Evolutionary conservation across 768 basidiomycete genomes (phyloP).

Genomic region (Holtermanniella nyarrowii): DNA sequence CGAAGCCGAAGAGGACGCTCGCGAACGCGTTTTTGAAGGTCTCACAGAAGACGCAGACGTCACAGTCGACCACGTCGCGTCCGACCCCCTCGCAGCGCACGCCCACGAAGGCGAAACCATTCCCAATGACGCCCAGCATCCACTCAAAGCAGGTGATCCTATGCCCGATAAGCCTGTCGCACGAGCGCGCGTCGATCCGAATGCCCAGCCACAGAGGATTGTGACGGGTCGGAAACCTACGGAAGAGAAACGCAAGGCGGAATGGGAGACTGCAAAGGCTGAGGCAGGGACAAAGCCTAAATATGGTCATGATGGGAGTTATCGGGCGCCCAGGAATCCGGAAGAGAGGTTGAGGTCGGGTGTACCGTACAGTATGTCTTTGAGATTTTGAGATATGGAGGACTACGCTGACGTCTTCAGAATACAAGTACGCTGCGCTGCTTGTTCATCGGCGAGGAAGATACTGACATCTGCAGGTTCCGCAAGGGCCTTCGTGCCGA

Average conservation of each 20-base stretch:
- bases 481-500: conserved; percentile 33
- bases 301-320: conserved; percentile 54
- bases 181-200: background rate
- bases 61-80: conserved; percentile 49
- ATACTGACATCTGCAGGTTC: conserved; percentile 18
- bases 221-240: background rate
- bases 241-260: conserved; percentile 10
- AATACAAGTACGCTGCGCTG: conserved; percentile 22
- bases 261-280: conserved; percentile 45
- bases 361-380: conserved; percentile 39
- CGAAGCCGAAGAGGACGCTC: conserved; percentile 70
- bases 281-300: conserved; percentile 58
- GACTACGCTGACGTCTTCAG: conserved; percentile 6
- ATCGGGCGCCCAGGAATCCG: conserved; percentile 60
- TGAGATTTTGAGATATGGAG: background rate
- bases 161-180: background rate
- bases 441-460: background rate
- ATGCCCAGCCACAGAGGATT: conserved; percentile 1
- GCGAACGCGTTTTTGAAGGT: conserved; percentile 75
- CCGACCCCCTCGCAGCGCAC: conserved; percentile 42
- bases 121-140: conserved; percentile 18
- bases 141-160: conserved; percentile 16
- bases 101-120: conserved; percentile 32
- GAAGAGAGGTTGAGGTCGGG: conserved; percentile 63
- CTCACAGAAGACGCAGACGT: conserved; percentile 48